Evolutionary conservation across 164 flowering plant genomes (phyloP), one percentile per base, ranked within the genome.

Genomic region (Umbilicus rupestris): DNA sequence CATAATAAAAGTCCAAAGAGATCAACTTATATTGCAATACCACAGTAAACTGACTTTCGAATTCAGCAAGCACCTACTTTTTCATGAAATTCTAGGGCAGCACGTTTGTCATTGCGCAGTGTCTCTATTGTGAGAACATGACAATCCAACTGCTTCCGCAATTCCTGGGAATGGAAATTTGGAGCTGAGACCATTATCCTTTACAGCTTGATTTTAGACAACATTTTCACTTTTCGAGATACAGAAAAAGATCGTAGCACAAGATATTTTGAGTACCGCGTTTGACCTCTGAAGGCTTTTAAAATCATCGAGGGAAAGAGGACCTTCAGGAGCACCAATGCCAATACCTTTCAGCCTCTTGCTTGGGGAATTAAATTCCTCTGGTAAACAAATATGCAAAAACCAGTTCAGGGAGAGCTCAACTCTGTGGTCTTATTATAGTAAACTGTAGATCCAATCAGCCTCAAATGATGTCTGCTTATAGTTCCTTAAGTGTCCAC

Each of bases 291-390:
- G 97, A 76, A 94, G 92, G 68, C 90, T 89, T 68, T 90, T 81
- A 73, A 94, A 91, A 83, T 94, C 99, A 84, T 91, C 93, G 62
- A 94, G 96, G 57, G 93, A 89, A 66, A 94, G 74, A 59, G 99
- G 99, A 70, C 99, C 99, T 70, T 89, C 97, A 63, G 90, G 86
- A 72, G 90, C 87, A 73, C 96, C 96, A 70, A 94, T 83, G 50
- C 97, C 99, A 72, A 91, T 84, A 68, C 97, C 97, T 78, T 85
- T 89, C 33, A 77, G 69, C 69, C 92, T 86, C 81, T 94, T 94
- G 74, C 50, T 84, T 67, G 81, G 93, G 69, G 79, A 66, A 66
- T 68, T 80, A 75, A 78, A 69, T 17, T 83, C 92, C 71, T 81
- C 97, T 88, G 78, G 49, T n/a, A n/a, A n/a, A n/a, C n/a, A 70